Base-by-base conservation (phyloP, 2,329 filamentous ascomycete species). In the Trichoderma citrinoviride region DNA sequence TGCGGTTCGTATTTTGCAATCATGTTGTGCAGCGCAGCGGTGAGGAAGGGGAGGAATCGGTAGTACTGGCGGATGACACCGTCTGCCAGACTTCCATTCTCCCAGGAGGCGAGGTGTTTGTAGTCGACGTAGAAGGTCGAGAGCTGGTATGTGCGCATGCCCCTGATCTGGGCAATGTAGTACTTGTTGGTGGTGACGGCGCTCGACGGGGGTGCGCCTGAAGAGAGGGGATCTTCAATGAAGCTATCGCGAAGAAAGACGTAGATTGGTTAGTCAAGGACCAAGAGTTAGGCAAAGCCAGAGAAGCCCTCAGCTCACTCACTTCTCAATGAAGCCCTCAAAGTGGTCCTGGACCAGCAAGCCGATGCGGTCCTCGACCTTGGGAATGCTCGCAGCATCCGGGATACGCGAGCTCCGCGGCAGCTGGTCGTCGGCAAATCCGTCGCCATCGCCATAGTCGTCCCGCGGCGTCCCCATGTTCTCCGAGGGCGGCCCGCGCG, bases 1-100 rank as follows among this genome's bases (percentile, higher is more conserved):
- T 90, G 85, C 5, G 95, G 92, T 77, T 97, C 94, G 79, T 97
- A 90, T 79, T 96, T 96, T 70, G 92, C 90, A 71, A 99, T 96
- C 78, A 96, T 87, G 73, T 93, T 96, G 79, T 99, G 93, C 49
- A 99, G 82, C 27, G 90, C 93, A 68, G 90, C 87, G 23, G 91
- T 92, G 72, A 99, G 86, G 76, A 95, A 99, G 3, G 95, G 95
- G 25, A 96, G 84, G 75, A 97, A 97, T 70, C 95, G 91, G 77
- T 97, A 98, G 81, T 97, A 98, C 73, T 96, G 90, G 71, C 88
- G 89, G 69, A 93, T 90, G 67, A 98, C 90, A 57, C 92, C 94
- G 67, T 92, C 89, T 47, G 94, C 92, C 60, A 99, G 81, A 65
- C 90, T 88, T 61, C 90, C 91, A 70, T 93, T 90, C 71, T 90